Percentiles rank a stretch among this genome's conserved stretches.
Evolutionary conservation across 2,329 filamentous ascomycete species (phyloP).

Genomic region (Nemania abortiva): DNA sequence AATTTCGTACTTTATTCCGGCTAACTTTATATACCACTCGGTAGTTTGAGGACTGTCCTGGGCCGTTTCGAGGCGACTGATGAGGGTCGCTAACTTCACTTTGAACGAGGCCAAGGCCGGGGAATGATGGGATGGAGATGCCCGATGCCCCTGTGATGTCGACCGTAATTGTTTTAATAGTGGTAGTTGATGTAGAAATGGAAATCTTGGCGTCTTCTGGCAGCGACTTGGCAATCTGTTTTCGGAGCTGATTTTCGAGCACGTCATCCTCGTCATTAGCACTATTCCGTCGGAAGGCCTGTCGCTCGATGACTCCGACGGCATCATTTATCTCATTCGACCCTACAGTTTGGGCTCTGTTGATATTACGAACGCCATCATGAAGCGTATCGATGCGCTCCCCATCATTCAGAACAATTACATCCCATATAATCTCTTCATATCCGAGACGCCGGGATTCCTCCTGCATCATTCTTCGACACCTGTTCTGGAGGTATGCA

Average conservation of each 20-base stretch:
- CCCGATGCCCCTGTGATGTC: slow-evolving; percentile 68
- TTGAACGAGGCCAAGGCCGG: slow-evolving; percentile 70
- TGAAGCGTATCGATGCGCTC: slow-evolving; percentile 67
- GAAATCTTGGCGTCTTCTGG: slow-evolving; percentile 69
- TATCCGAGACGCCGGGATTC: slow-evolving; percentile 60
- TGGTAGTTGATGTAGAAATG: slow-evolving; percentile 69
- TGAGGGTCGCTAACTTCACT: slow-evolving; percentile 52
- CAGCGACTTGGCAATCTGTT: slow-evolving; percentile 66
- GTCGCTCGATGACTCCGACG: slow-evolving; percentile 54
- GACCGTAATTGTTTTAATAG: slow-evolving; percentile 73
- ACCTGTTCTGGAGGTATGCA: slow-evolving; percentile 71
- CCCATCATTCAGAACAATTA: slow-evolving; percentile 71
- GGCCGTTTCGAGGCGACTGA: slow-evolving; percentile 39
- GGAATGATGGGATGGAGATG: slow-evolving; percentile 65
- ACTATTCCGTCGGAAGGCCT: slow-evolving; percentile 45
- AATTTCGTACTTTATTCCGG: slow-evolving; percentile 62
- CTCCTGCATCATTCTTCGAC: slow-evolving; percentile 63
- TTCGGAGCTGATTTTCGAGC: slow-evolving; percentile 62
- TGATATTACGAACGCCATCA: slow-evolving; percentile 52
- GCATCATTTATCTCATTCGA: slow-evolving; percentile 47
- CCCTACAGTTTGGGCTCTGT: slow-evolving; percentile 42
- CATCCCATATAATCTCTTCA: slow-evolving; percentile 74
- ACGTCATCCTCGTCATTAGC: slow-evolving; percentile 58
- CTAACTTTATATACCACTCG: slow-evolving; percentile 71
- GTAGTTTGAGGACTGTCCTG: slow-evolving; percentile 56